A percentile compares a stretch with the other conserved stretches of the same genome.
Conservation (phyloP, 805 yeast species). For the Lipomyces orientalis region DNA sequence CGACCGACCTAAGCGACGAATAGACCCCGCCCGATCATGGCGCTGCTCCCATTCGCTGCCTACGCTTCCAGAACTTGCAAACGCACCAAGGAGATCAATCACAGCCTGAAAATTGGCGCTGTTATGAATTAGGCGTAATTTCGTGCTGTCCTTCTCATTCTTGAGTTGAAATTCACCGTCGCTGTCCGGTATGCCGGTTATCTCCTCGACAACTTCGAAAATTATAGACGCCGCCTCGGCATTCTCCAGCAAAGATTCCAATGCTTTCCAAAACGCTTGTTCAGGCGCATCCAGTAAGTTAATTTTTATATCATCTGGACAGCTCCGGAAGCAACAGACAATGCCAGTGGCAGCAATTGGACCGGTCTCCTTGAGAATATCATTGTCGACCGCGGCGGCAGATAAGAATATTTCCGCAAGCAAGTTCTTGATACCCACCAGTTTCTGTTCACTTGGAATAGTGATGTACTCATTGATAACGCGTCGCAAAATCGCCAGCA, state of each 20-base stretch:
- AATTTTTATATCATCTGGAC: constrained; percentile 15
- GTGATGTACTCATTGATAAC: constrained; percentile 11
- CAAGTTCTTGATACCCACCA: constrained; percentile 4
- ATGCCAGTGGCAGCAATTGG: constrained; percentile 23
- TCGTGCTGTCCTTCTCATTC: constrained; percentile 13
- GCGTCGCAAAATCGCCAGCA: constrained; percentile 28
- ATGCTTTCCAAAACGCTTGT: constrained; percentile 35
- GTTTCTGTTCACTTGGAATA: constrained; percentile 1
- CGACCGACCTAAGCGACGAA: constrained; percentile 22
- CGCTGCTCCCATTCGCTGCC: constrained; percentile 37
- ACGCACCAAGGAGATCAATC: constrained; percentile 38
- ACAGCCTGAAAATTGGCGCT: constrained; percentile 38
- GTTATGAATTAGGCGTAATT: constrained; percentile 17
- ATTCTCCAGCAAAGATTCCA: constrained; percentile 32
- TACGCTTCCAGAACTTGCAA: constrained; percentile 39
- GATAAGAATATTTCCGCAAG: constrained; percentile 19
- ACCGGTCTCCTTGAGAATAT: constrained; percentile 17
- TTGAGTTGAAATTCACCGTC: constrained; percentile 8
- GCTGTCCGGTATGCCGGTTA: constrained; percentile 21
- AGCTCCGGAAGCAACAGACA: constrained; percentile 21
- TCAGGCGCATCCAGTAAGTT: constrained; percentile 26
- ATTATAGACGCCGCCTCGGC: constrained; percentile 32
- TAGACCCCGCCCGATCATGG: constrained; percentile 17
- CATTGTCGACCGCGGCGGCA: constrained; percentile 21
- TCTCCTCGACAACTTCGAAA: constrained; percentile 30